A percentile compares a stretch with the other conserved stretches of the same genome.
Evolutionary conservation across 306 rosid genomes (phyloP).

Genomic region (Pyrus pyrifolia): DNA sequence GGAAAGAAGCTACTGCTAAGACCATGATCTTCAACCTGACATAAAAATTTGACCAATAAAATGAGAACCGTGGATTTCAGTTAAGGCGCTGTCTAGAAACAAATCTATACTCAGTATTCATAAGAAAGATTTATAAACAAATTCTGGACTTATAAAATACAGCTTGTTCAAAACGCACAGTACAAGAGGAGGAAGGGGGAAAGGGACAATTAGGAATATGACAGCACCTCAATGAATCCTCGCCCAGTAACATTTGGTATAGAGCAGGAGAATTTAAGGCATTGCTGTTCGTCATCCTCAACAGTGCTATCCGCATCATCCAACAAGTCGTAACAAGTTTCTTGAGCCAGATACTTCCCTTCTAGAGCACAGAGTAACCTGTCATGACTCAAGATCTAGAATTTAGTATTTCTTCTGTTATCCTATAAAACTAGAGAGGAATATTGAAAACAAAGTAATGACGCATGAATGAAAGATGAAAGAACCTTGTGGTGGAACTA

Average conservation of each 20-base stretch:
- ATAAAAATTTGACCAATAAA: neutral
- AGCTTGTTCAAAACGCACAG: neutral
- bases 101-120: neutral
- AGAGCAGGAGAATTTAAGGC: slow-evolving; percentile 57
- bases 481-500: slow-evolving; percentile 51
- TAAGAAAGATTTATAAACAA: neutral
- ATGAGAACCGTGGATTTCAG: neutral
- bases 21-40: slow-evolving; percentile 84
- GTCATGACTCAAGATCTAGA: slow-evolving; percentile 19
- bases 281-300: slow-evolving; percentile 49
- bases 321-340: slow-evolving; percentile 46
- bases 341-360: slow-evolving; percentile 69
- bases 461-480: neutral
- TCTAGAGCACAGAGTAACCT: slow-evolving; percentile 87
- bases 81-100: neutral
- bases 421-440: neutral
- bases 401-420: neutral
- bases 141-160: neutral
- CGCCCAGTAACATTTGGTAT: slow-evolving; percentile 62
- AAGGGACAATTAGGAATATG: neutral
- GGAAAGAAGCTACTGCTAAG: slow-evolving; percentile 83
- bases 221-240: slow-evolving; percentile 77
- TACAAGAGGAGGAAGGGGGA: neutral
- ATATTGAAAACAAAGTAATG: neutral
- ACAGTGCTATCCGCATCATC: slow-evolving; percentile 31